Evolutionary conservation across 2,329 filamentous ascomycete genomes (phyloP), one percentile per base, ranked within the genome.

Genomic region (Elsinoe necatrix): DNA sequence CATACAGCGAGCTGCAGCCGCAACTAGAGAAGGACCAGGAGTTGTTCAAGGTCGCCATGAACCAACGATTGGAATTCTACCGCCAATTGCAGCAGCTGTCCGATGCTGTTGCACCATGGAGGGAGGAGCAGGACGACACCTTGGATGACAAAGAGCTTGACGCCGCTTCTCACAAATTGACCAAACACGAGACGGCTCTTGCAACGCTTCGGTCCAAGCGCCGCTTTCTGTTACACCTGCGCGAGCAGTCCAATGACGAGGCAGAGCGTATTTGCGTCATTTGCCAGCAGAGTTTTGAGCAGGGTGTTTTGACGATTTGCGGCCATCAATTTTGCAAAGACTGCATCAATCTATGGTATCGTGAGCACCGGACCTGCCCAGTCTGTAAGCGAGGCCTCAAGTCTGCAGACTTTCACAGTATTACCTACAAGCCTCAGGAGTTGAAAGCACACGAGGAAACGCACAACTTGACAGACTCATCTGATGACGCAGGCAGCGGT

Each of bases 281-380:
- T 63, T 98, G 93, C 67, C 85, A 87, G 65, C 79, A 80, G 9
- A 67, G 76, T 0, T 95, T 96, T 64, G 83, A 86, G 58, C 75
- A 83, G n/a, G 92, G 92, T 55, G 82, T 87, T 54, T 75, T 92
- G 60, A 96, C 92, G 0, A 80, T 89, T 1, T 97, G 93, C 67
- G 92, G 92, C 0, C 93, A 98, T 67, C 83, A 89, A 61, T 97
- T 90, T 67, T 95, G 92, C 74, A 90, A 89, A 65, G 86, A 89
- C 25, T 97, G 93, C 69, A 85, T 97, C 63, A 77, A 78, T 35
- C 63, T 83, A 11, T 97, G 93, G 93, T 89, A 86, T 74, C 77
- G 75, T 57, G 76, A 81, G 29, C 84, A 90, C 63, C 80, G 77
- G 16, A 92, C 81, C 54, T 97, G 92, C 63, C 92, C 92, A 0